Conservation (phyloP, 2,329 filamentous ascomycete species). For the Colletotrichum sp. region DNA sequence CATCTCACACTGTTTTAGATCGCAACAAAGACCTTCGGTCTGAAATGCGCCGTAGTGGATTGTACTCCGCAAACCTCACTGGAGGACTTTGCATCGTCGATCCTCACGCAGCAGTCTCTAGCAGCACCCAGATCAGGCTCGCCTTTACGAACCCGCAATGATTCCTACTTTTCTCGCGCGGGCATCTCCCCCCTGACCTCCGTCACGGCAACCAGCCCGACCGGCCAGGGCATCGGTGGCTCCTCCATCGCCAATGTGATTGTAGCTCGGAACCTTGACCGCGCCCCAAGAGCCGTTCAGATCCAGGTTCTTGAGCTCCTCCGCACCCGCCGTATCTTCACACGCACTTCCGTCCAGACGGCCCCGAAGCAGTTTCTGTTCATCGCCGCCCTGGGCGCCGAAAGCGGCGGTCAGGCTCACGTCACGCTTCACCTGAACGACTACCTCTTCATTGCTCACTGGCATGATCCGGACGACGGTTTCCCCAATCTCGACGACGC, state of each 20-base stretch:
- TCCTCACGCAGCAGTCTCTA: constrained; percentile 55
- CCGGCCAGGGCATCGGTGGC: constrained; percentile 11
- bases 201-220: constrained; percentile 24
- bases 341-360: constrained; percentile 73
- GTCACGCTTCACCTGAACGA: constrained; percentile 74
- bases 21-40: constrained; percentile 72
- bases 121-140: constrained; percentile 29
- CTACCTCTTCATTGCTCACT: constrained; percentile 86
- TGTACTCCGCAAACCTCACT: constrained; percentile 77
- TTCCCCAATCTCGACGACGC: constrained; percentile 76
- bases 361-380: constrained; percentile 83
- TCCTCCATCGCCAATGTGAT: constrained; percentile 78
- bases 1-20: constrained; percentile 50
- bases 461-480: constrained; percentile 75
- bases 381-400: constrained; percentile 69
- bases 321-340: constrained; percentile 78
- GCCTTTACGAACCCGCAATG: constrained; percentile 25
- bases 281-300: constrained; percentile 77
- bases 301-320: constrained; percentile 82
- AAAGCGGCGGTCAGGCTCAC: constrained; percentile 49
- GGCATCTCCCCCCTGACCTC: constrained; percentile 32
- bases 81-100: constrained; percentile 78
- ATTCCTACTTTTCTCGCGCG: constrained; percentile 25
- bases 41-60: constrained; percentile 72
- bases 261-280: constrained; percentile 80